phyloP scores from a whole-genome alignment of 768 basidiomycete genomes.

The Dentipellis fragilis region DNA sequence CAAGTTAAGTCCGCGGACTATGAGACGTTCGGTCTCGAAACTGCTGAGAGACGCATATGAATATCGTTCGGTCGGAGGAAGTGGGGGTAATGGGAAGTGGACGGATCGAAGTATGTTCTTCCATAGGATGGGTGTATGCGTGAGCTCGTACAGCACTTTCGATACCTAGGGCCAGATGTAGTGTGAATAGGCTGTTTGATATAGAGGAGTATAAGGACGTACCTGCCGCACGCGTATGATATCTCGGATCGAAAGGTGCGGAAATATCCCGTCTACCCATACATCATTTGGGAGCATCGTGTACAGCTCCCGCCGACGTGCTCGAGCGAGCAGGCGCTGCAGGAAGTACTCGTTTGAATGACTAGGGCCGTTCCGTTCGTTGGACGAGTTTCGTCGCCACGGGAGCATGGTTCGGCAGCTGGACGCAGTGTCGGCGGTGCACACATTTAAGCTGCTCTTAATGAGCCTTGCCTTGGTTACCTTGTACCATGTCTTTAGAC shows the following conservation, averaged over 20 bases:
- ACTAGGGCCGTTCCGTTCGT: too few species aligned
- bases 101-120: constrained; percentile 11
- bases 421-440: too few species aligned
- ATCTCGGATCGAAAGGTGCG: constrained; percentile 11
- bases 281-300: constrained; percentile 8
- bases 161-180: constrained; percentile 2
- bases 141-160: constrained; percentile 7
- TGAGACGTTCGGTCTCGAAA: constrained; percentile 12
- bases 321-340: too few species aligned
- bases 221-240: constrained; percentile 11
- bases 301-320: too few species aligned
- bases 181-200: too few species aligned
- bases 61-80: constrained; percentile 11
- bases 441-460: too few species aligned
- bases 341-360: too few species aligned
- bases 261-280: constrained; percentile 9
- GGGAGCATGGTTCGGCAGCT: too few species aligned
- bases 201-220: not conserved
- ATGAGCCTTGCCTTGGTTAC: too few species aligned
- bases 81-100: constrained; percentile 11
- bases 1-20: constrained; percentile 9
- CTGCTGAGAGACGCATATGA: constrained; percentile 9
- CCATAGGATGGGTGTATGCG: constrained; percentile 13
- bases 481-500: too few species aligned
- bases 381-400: too few species aligned